Evolutionary conservation across 768 basidiomycete genomes (phyloP), one percentile per base, ranked within the genome.

Genomic region (Pisolithus tinctorius): DNA sequence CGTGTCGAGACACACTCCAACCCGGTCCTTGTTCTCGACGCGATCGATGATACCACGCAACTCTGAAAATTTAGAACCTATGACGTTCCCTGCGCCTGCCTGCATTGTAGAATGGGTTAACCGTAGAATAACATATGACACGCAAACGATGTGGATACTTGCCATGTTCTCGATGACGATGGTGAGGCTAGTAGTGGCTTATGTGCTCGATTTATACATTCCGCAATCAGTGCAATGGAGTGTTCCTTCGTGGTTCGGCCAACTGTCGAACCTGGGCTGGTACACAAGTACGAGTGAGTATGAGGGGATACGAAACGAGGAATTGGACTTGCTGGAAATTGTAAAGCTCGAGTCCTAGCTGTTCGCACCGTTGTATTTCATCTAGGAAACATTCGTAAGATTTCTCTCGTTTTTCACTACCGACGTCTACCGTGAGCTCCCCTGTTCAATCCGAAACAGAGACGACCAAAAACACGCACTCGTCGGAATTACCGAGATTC

Each of bases 131-230:
- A 9, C 0, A 51, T 25, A 16, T n/a, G 7, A 44, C 4, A 43
- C 8, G 42, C 23, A 26, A 20, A 31, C 6, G 13, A 23, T 4
- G 34, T 34, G 34, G 3, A 11, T 7, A n/a, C 52, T 39, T 45
- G 78, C 91, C 92, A 93, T 94, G 59, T 88, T 91, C 65, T 93
- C 91, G 4, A 94, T 68, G 6, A 93, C 84, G 9, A 74, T 76
- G 1, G 79, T 74, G 7, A 92, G 79, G 6, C 58, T 68, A 9
- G 68, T 63, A 0, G 86, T 90, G 55, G 72, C 74, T 68, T 70
- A 60, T 93, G 90, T 0, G 85, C 89, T 14, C 75, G 73, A 55
- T 93, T 92, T 54, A 94, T 74, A 48, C 79, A 82, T 37, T 81
- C 74, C 0, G 88, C 90, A n/a, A 93, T 83, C 9, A 74, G 67